Evolutionary conservation across 768 basidiomycete species (phyloP), one percentile per base, ranked within the genome.

Genomic region (Leucosporidium creatinivorum): DNA sequence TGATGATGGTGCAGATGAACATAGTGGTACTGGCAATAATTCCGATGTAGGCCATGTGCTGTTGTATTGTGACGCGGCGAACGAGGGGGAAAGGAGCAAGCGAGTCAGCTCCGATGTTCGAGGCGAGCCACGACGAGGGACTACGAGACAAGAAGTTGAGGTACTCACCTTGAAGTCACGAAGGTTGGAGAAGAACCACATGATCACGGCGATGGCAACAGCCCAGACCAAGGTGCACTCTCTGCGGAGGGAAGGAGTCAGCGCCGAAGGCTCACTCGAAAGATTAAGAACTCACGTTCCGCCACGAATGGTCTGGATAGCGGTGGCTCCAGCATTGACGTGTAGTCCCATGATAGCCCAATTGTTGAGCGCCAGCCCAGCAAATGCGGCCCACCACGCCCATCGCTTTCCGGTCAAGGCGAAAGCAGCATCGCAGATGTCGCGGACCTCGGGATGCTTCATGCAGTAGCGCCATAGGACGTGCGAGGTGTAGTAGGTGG

Each of bases 271-370:
- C 12, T 12, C 33, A 12, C 39, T 17, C 13, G 8, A 44, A 44
- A 17, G 15, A 13, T 12, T 2, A 44, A 7, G 15, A 44, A 44
- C 39, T 44, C 15, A 44, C 6, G 21, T 63, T 19, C 76, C 66
- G 3, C 81, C 78, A 1, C 80, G 81, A 66, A 80, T 76, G 0
- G 82, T 78, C 61, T 69, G 67, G 39, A 69, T 47, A 2, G 82
- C 77, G 50, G 80, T 78, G 3, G 81, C 80, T 15, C 82, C 82
- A 25, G 83, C 81, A 13, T 83, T 77, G 66, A 80, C 80, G 33
- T 69, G 70, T 0, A 73, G 69, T 78, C 82, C 83, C 79, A 82
- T 82, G 50, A 83, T 83, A 76, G 83, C 83, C 30, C 62, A 65
- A 59, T 73, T 74, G 66, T 74, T 74, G 1, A 75, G 59, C 0